A percentile compares a stretch with the other conserved stretches of the same genome.
phyloP scores from a whole-genome alignment of 257 asterid species.

The Lithospermum erythrorhizon region DNA sequence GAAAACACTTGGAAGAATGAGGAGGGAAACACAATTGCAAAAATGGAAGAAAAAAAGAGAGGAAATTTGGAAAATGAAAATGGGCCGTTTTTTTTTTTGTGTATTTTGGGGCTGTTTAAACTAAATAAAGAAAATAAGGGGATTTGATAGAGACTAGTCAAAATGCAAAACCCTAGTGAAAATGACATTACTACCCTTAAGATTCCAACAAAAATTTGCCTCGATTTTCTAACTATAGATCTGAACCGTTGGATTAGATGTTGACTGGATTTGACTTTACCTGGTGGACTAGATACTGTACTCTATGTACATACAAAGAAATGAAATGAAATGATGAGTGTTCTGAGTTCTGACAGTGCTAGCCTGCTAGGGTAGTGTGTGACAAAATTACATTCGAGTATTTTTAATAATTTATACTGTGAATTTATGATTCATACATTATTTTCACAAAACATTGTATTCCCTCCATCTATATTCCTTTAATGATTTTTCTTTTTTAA shows the following conservation, averaged over 20 bases:
- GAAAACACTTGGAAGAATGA: no score
- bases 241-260: slow-evolving; percentile 10
- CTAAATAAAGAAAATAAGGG: slow-evolving; percentile 13
- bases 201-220: slow-evolving; percentile 1
- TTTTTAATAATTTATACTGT: no score
- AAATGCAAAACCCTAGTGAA: slow-evolving; percentile 47
- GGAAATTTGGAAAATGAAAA: not conserved
- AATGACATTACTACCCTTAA: slow-evolving; percentile 34
- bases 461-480: no score
- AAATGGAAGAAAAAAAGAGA: not conserved
- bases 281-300: not conserved
- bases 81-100: slow-evolving; percentile 16
- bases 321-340: no score
- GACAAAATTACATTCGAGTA: no score
- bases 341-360: no score
- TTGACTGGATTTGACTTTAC: slow-evolving; percentile 4
- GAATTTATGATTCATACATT: no score
- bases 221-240: not conserved
- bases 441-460: no score
- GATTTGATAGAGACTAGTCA: slow-evolving; percentile 18
- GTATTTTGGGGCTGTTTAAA: slow-evolving; percentile 18
- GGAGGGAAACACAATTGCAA: no score
- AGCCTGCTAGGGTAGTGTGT: no score
- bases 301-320: no score
- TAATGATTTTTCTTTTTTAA: no score